phyloP scores from a whole-genome alignment of 768 basidiomycete genomes.

The Neoboletus magnificus region DNA sequence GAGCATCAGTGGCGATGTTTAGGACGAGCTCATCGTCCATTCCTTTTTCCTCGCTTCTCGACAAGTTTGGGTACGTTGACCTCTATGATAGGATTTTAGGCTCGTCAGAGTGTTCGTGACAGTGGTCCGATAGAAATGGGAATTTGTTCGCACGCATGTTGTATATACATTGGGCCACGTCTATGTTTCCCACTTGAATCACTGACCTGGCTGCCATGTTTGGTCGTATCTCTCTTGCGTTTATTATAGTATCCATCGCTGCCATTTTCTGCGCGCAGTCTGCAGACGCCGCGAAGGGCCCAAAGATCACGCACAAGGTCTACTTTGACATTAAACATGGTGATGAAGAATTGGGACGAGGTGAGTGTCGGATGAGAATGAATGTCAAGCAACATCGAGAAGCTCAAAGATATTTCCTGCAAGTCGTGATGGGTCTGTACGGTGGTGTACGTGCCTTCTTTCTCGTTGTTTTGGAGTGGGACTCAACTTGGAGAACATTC shows the following conservation, averaged over 20 bases:
- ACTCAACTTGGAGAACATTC: background rate
- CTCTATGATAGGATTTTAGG: too few relatives aligned
- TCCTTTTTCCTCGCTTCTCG: background rate
- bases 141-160: slow-evolving; percentile 21
- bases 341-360: slow-evolving; percentile 76
- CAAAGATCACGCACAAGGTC: slow-evolving; percentile 88
- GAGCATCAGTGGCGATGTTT: slow-evolving; percentile 54
- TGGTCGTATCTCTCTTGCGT: slow-evolving; percentile 56
- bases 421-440: slow-evolving; percentile 86
- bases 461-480: background rate
- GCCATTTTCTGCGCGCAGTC: slow-evolving; percentile 70
- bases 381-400: background rate
- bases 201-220: slow-evolving; percentile 40
- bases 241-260: slow-evolving; percentile 59
- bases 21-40: slow-evolving; percentile 79
- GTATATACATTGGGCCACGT: slow-evolving; percentile 19
- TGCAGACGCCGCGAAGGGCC: slow-evolving; percentile 80
- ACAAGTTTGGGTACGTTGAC: background rate
- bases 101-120: too few relatives aligned
- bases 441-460: slow-evolving; percentile 60
- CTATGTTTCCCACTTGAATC: slow-evolving; percentile 16
- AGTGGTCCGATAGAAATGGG: slow-evolving; percentile 13
- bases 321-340: slow-evolving; percentile 96
- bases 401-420: slow-evolving; percentile 3
- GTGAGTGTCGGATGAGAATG: slow-evolving; percentile 41